Base-by-base conservation (phyloP, 352 stramenopile genomes). In the Pythium angustatum region DNA sequence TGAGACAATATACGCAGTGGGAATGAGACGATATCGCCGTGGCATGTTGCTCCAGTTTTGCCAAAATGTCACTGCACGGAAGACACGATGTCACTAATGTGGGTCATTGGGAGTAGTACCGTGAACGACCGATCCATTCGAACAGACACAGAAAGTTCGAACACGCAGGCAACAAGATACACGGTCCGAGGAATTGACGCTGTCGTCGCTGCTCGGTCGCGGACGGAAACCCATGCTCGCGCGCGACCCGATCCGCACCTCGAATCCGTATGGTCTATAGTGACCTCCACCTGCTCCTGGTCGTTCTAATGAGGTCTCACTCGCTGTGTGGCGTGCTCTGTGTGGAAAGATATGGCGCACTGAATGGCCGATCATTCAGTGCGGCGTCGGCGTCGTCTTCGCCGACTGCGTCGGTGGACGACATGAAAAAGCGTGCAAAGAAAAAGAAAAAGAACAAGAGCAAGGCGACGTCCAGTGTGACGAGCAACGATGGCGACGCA, bases 171-270 rank as follows among this genome's bases (percentile, higher is more conserved):
- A 5, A 26, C 40, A 66, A 66, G 50, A 66, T 55, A 66, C 43
- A 27, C 24, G n/a, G n/a, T n/a, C n/a, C n/a, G n/a, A n/a, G n/a
- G n/a, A n/a, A n/a, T n/a, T n/a, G n/a, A n/a, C n/a, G n/a, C n/a
- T n/a, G n/a, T n/a, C n/a, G n/a, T n/a, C n/a, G n/a, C n/a, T n/a
- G n/a, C n/a, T n/a, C n/a, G n/a, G n/a, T n/a, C n/a, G n/a, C n/a
- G n/a, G n/a, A n/a, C 40, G 21, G 38, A 26, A 26, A n/a, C 1
- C 34, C 22, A 79, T 80, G 73, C 61, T 76, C 22, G 50, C 66
- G 28, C 64, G 67, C n/a, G 73, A 69, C 11, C 62, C 73, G 2
- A 62, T 80, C 62, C 78, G 75, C 49, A 78, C 73, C n/a, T 64
- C 66, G 21, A 78, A 80, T 47, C 52, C 68, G 72, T 79, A 56